phyloP scores from a whole-genome alignment of 306 rosid genomes.

The Vicia sativa region DNA sequence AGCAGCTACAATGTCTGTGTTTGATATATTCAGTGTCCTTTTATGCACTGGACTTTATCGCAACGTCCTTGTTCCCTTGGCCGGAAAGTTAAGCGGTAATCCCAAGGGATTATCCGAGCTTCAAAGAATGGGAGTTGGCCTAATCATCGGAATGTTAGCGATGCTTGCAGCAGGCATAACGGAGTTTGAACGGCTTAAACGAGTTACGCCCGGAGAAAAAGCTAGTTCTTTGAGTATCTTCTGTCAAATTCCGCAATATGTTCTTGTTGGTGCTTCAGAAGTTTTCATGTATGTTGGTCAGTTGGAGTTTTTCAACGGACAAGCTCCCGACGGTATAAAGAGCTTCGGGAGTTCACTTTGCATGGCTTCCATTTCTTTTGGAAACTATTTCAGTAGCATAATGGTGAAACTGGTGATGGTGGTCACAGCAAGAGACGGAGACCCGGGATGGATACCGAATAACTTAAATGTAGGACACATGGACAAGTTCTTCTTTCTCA shows the following conservation, averaged over 20 bases:
- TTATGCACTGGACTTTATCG: conserved; percentile 53
- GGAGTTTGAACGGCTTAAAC: conserved; percentile 45
- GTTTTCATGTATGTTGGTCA: conserved; percentile 66
- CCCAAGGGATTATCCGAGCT: conserved; percentile 57
- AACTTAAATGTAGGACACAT: conserved; percentile 54
- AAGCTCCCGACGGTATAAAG: conserved; percentile 65
- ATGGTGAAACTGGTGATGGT: conserved; percentile 48
- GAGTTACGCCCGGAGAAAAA: conserved; percentile 38
- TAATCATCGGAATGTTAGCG: conserved; percentile 54
- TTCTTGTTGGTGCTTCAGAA: conserved; percentile 64
- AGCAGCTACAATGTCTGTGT: conserved; percentile 68
- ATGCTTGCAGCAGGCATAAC: conserved; percentile 62
- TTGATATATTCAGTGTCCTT: conserved; percentile 59
- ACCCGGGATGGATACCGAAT: conserved; percentile 59
- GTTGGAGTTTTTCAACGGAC: conserved; percentile 58
- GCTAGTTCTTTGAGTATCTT: conserved; percentile 49
- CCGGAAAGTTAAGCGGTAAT: conserved; percentile 44
- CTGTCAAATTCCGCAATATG: conserved; percentile 60
- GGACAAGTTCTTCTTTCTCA: conserved; percentile 56
- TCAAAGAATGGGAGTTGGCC: conserved; percentile 67
- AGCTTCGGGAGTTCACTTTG: conserved; percentile 68
- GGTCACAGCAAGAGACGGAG: conserved; percentile 43
- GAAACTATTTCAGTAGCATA: conserved; percentile 60
- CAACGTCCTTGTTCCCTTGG: conserved; percentile 47
- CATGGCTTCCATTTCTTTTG: conserved; percentile 69